Base-by-base conservation (phyloP, 495 filamentous ascomycete genomes). In the Aspergillus sclerotiicarbonarius region DNA sequence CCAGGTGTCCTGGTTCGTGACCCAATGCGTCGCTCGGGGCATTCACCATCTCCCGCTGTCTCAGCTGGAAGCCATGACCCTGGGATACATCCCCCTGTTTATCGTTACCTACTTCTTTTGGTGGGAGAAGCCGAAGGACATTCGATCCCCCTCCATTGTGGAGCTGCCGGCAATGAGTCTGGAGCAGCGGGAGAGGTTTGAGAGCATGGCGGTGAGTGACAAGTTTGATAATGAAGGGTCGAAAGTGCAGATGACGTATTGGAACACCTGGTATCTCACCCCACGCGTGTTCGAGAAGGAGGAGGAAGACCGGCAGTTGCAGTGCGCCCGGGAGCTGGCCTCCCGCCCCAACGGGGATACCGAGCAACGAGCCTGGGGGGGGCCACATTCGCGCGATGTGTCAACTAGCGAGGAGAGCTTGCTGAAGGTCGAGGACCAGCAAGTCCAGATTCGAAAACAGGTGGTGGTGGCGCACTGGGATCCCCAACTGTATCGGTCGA, bases 71-170 rank as follows among this genome's bases (percentile, higher is more conserved):
- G 61, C 65, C 1, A 74, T 72, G 67, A 72, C 73, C 8, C 59
- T 75, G 8, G 68, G 67, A 16, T 73, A 72, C 46, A 64, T 75
- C 48, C 70, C 70, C 10, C 54, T 70, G 15, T 64, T 71, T 52
- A 62, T 61, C 3, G 52, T 72, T 20, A 72, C 68, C 13, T 76
- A 72, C 56, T 63, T 68, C 60, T 71, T 71, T 52, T 75, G 73
- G 71, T 75, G 66, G 71, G 41, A 65, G 30, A 76, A 76, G 56
- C 72, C 53, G 12, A 71, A 69, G 50, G 68, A 73, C 54, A 62
- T 75, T 18, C 46, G 60, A 46, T 68, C 68, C 8, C 71, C 73
- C 9, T 70, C 71, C 4, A 47, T 73, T 33, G 56, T 71, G 12
- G 65, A 68, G 30, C 62, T 73, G 21, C 70, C 68, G 32, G 44